A percentile compares a stretch with the other conserved stretches of the same genome.
These are phyloP conservation scores for Linnemannia schmuckeri DNA, from an alignment of 192 early-diverging fungal genomes.

Conservation along the genomic window DNA sequence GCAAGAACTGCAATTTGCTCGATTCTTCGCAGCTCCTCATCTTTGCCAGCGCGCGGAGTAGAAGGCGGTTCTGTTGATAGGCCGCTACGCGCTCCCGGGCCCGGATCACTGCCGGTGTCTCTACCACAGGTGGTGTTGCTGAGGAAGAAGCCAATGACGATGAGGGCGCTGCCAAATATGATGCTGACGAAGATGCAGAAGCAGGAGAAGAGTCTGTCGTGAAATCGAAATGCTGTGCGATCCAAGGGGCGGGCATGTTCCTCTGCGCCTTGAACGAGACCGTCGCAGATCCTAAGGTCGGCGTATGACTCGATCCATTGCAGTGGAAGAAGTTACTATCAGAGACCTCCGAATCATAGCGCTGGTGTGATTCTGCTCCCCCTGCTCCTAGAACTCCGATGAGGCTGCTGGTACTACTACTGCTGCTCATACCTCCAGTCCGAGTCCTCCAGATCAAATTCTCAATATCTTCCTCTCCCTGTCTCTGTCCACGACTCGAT, in stretches of 20 bases:
- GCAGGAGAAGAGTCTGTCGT: neutral
- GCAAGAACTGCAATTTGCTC: conserved; percentile 15
- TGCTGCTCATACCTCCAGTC: neutral
- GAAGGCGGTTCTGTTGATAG: conserved; percentile 22
- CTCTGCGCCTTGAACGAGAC: conserved; percentile 42
- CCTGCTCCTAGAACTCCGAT: too few relatives aligned
- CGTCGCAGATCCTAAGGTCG: conserved; percentile 18
- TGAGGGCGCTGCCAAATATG: neutral
- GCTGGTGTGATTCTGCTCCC: neutral
- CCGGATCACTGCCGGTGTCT: neutral
- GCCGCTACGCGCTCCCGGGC: conserved; percentile 23
- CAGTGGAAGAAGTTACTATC: conserved; percentile 47
- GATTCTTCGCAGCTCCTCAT: neutral
- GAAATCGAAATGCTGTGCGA: conserved; percentile 4
- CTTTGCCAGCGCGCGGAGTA: conserved; percentile 9
- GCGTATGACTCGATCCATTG: neutral
- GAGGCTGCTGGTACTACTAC: neutral
- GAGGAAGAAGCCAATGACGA: neutral
- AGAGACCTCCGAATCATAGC: neutral
- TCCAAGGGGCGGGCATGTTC: conserved; percentile 29
- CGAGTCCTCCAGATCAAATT: conserved; percentile 33
- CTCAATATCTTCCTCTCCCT: conserved; percentile 27
- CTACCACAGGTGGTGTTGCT: neutral
- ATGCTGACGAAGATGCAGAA: neutral
- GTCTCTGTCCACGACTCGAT: neutral